Evolutionary conservation across 2,329 filamentous ascomycete species (phyloP).

Genomic region (Aotearoamyces nothofagi): DNA sequence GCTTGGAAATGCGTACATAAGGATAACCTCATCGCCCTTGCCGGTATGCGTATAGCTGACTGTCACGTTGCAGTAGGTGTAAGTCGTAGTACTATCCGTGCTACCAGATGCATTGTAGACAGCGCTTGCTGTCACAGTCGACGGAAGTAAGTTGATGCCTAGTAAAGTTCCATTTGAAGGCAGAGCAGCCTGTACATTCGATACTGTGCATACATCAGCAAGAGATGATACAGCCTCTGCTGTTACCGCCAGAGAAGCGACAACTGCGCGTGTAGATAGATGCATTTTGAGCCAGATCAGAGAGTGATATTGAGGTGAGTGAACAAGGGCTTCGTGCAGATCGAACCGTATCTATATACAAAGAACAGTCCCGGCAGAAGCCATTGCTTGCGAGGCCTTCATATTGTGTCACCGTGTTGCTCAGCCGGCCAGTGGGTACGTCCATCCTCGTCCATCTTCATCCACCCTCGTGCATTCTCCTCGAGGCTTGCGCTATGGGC

Average conservation of each 20-base stretch:
- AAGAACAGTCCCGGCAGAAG: too few species aligned
- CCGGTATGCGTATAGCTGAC: slow-evolving; percentile 21
- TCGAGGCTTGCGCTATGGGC: too few species aligned
- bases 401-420: too few species aligned
- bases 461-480: too few species aligned
- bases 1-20: slow-evolving; percentile 21
- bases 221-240: slow-evolving; percentile 22
- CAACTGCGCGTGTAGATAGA: slow-evolving; percentile 3
- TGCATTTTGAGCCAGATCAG: slow-evolving; percentile 3
- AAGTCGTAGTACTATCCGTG: slow-evolving; percentile 13
- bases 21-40: slow-evolving; percentile 17
- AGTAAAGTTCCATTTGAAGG: slow-evolving; percentile 26
- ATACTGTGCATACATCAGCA: slow-evolving; percentile 25
- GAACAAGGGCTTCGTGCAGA: too few species aligned
- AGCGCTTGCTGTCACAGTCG: slow-evolving; percentile 23
- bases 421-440: too few species aligned
- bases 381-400: too few species aligned
- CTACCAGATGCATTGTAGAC: slow-evolving; percentile 22
- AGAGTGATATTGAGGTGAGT: too few species aligned
- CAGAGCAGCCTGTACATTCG: slow-evolving; percentile 25
- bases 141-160: slow-evolving; percentile 25
- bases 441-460: too few species aligned
- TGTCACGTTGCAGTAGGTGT: slow-evolving; percentile 22
- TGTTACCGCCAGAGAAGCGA: slow-evolving; percentile 12
- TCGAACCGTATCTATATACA: too few species aligned